phyloP scores from a whole-genome alignment of 192 early-diverging fungal genomes.

The Thamnidium elegans region DNA sequence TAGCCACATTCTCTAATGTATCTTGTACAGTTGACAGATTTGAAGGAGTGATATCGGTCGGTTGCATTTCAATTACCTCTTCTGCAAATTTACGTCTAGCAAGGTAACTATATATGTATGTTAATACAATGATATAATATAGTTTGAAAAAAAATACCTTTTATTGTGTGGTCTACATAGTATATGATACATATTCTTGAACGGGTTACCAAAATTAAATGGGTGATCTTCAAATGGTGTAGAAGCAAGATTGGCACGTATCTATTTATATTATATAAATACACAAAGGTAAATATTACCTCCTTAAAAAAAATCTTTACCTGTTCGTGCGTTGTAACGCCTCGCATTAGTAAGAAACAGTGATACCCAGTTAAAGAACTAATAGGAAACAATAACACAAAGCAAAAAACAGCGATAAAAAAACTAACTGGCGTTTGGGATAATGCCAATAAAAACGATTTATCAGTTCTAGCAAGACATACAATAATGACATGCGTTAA shows the following conservation, averaged over 20 bases:
- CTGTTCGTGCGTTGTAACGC: constrained; percentile 88
- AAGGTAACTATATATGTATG: neutral
- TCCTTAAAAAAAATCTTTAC: constrained; percentile 32
- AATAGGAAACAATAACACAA: constrained; percentile 59
- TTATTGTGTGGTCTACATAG: constrained; percentile 52
- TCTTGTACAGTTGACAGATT: neutral
- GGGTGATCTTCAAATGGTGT: constrained; percentile 36
- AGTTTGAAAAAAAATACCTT: constrained; percentile 32
- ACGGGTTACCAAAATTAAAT: constrained; percentile 48
- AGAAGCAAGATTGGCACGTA: neutral
- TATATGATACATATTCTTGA: constrained; percentile 51
- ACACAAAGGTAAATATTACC: neutral
- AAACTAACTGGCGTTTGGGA: constrained; percentile 33
- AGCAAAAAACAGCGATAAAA: constrained; percentile 63
- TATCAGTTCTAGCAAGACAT: neutral
- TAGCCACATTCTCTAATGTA: neutral
- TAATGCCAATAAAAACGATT: constrained; percentile 4
- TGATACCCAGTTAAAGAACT: constrained; percentile 73
- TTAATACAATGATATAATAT: neutral
- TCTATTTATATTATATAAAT: neutral
- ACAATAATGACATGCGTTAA: constrained; percentile 53
- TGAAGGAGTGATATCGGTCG: neutral
- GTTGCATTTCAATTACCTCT: neutral
- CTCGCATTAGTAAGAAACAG: constrained; percentile 61
- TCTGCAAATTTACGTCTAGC: constrained; percentile 15